Evolutionary conservation across 768 basidiomycete species (phyloP), one percentile per base, ranked within the genome.

Genomic region (Chiua virens): DNA sequence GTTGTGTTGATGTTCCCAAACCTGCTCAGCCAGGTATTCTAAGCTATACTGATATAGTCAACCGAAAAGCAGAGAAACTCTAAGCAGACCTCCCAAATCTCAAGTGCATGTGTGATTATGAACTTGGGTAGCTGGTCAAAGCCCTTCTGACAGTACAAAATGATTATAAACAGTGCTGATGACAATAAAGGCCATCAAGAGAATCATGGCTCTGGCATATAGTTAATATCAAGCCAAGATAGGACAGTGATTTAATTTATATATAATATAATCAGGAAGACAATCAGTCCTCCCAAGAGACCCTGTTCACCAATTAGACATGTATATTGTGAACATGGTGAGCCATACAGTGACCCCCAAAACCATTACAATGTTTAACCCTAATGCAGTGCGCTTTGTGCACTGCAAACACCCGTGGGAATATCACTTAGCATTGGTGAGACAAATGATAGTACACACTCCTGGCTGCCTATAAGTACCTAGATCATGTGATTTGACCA

Each of bases 51-150:
- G 44, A 47, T 27, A 38, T 52, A 59, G 23, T 59, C 56, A 17
- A 54, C 28, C 42, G 54, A 15, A 1, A 57, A 48, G 7, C 9
- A 52, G 51, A 62, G 11, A 23, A 66, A 52, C 18, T 62, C 67
- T 30, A 47, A 45, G 32, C 45, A 59, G 27, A 68, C 47, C 0
- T 53, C 62, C 49, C 53, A 45, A 10, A 68, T 49, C 46, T 68
- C 68, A 5, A 28, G 53, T 0, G n/a, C n/a, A n/a, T n/a, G 13
- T n/a, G n/a, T n/a, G n/a, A n/a, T n/a, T n/a, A n/a, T n/a, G n/a
- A n/a, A n/a, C n/a, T n/a, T n/a, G n/a, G 90, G 90, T 32, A 92
- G 74, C 62, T 87, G 85, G 57, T 90, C 86, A 47, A 81, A 73
- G 1, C 92, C 90, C 17, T 79, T 79, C 23, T 84, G 80, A 50